Percentiles rank a stretch among this genome's conserved stretches.
These are phyloP conservation scores for Sphenostylis stenocarpa DNA, from an alignment of 306 rosid species.

Conservation along the genomic window DNA sequence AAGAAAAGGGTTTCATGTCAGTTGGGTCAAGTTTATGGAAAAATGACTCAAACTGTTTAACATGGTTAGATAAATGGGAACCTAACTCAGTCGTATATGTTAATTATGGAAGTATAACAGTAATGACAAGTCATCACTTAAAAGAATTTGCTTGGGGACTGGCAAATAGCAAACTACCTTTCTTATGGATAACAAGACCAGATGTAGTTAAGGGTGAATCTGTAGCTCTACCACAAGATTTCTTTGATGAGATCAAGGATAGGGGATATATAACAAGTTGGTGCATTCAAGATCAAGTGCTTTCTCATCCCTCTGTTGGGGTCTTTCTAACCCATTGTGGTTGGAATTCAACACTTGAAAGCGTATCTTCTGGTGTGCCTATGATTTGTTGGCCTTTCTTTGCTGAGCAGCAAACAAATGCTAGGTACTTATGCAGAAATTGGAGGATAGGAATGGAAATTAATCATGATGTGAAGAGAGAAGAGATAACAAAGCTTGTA, in stretches of 20 bases:
- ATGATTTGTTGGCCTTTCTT: slow-evolving; percentile 32
- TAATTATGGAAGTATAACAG: slow-evolving; percentile 26
- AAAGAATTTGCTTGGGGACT: slow-evolving; percentile 30
- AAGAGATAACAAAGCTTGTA: too few relatives aligned
- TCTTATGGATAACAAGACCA: slow-evolving; percentile 31
- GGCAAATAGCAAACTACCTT: slow-evolving; percentile 30
- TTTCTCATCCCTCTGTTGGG: slow-evolving; percentile 23
- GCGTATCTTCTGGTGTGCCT: neutral
- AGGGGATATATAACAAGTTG: slow-evolving; percentile 30
- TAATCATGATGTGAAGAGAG: too few relatives aligned
- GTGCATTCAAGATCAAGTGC: slow-evolving; percentile 21
- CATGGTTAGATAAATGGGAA: slow-evolving; percentile 22
- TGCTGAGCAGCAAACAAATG: neutral
- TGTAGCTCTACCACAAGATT: neutral
- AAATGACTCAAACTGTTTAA: slow-evolving; percentile 6
- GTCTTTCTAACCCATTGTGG: slow-evolving; percentile 26
- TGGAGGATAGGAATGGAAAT: neutral
- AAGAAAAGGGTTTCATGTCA: neutral
- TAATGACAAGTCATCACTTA: slow-evolving; percentile 8
- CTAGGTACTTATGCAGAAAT: neutral
- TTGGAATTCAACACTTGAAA: slow-evolving; percentile 24
- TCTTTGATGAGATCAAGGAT: neutral
- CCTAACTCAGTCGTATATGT: slow-evolving; percentile 17
- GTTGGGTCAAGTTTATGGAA: slow-evolving; percentile 29
- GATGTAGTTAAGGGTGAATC: neutral